Conservation (phyloP, 2,329 filamentous ascomycete genomes). For the Beauveria australis region DNA sequence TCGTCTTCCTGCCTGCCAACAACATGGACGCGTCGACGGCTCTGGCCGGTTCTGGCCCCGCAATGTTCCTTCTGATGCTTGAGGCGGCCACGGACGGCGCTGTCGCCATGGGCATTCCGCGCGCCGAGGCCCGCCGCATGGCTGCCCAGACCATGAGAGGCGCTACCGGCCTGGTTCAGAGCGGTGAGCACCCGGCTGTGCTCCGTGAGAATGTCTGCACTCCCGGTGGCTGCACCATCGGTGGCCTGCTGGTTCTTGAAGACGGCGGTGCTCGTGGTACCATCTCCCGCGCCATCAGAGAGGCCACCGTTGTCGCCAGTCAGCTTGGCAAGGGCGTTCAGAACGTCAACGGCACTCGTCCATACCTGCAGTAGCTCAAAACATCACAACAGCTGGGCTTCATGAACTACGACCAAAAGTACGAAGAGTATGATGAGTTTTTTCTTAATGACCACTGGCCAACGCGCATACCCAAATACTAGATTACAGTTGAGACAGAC, state of each 20-base stretch:
- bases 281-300: slow-evolving; percentile 59
- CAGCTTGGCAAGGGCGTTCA: slow-evolving; percentile 41
- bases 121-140: slow-evolving; percentile 66
- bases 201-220: slow-evolving; percentile 70
- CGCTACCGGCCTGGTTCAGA: slow-evolving; percentile 59
- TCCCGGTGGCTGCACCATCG: slow-evolving; percentile 71
- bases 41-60: slow-evolving; percentile 65
- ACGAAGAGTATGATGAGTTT: neutral
- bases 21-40: slow-evolving; percentile 68
- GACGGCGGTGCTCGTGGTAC: slow-evolving; percentile 62
- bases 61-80: slow-evolving; percentile 67
- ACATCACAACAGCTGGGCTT: slow-evolving; percentile 20
- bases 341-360: slow-evolving; percentile 27
- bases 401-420: slow-evolving; percentile 13
- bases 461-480: slow-evolving; percentile 7
- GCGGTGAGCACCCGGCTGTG: slow-evolving; percentile 66
- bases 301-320: slow-evolving; percentile 62
- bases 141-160: slow-evolving; percentile 73
- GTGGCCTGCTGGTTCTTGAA: slow-evolving; percentile 64
- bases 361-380: slow-evolving; percentile 3
- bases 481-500: slow-evolving; percentile 10
- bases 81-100: slow-evolving; percentile 71
- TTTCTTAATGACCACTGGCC: neutral
- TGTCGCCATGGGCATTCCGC: slow-evolving; percentile 69
- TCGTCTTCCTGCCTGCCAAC: slow-evolving; percentile 56